phyloP scores from a whole-genome alignment of 345 rosid genomes.

The Citrus glauca region DNA sequence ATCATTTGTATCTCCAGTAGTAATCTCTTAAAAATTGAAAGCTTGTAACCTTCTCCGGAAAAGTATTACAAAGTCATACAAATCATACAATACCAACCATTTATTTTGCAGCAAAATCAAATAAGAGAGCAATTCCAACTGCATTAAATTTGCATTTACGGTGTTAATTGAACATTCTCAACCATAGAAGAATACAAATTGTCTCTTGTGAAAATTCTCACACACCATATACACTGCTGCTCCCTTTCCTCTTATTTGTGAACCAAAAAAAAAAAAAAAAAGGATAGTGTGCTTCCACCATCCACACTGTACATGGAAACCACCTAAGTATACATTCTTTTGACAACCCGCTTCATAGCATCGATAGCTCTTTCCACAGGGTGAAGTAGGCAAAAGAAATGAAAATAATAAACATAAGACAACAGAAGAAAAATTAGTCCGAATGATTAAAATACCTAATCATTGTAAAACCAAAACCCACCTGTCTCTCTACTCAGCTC shows the following conservation, averaged over 20 bases:
- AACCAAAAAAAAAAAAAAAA: conserved; percentile 21
- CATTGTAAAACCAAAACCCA: conserved; percentile 11
- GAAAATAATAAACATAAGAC: conserved; percentile 18
- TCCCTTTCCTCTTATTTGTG: conserved; percentile 34
- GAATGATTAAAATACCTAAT: conserved; percentile 41
- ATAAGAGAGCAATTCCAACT: neutral
- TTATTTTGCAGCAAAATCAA: no score
- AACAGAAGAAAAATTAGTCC: conserved; percentile 21
- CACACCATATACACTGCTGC: conserved; percentile 38
- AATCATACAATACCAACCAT: no score
- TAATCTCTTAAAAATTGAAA: neutral
- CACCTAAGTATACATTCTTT: conserved; percentile 41
- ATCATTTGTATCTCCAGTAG: neutral
- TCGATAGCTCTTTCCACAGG: conserved; percentile 30
- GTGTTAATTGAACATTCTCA: conserved; percentile 24
- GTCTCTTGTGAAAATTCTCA: conserved; percentile 24
- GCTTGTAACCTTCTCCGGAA: neutral
- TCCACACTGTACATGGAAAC: conserved; percentile 62
- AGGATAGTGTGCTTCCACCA: conserved; percentile 42
- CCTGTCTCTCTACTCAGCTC: conserved; percentile 34
- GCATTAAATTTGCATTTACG: conserved; percentile 20
- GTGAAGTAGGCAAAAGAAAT: conserved; percentile 15
- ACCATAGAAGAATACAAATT: conserved; percentile 28
- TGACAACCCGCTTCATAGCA: conserved; percentile 28
- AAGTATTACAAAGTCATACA: no score